Conservation (phyloP, 306 rosid species). For the Coriaria nepalensis region DNA sequence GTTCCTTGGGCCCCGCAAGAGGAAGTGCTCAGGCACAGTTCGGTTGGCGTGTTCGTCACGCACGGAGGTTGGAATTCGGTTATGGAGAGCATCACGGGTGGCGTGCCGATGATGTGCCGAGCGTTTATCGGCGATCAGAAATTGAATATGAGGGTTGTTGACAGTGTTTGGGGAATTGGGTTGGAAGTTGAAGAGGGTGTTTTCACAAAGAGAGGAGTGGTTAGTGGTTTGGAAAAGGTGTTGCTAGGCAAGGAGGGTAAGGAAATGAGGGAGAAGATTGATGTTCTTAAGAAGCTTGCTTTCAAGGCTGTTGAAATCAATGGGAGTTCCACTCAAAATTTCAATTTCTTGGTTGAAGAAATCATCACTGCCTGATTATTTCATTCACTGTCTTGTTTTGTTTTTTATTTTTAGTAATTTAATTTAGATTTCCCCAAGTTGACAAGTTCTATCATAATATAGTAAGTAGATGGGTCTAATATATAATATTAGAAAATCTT, state of each 20-base stretch:
- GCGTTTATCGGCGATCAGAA: constrained; percentile 51
- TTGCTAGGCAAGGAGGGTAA: constrained; percentile 24
- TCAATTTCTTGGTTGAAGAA: constrained; percentile 19
- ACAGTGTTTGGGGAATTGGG: constrained; percentile 36
- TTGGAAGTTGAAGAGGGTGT: constrained; percentile 28
- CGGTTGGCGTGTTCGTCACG: constrained; percentile 37
- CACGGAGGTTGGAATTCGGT: constrained; percentile 67
- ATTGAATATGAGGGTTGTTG: constrained; percentile 27
- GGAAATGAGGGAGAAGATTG: constrained; percentile 25
- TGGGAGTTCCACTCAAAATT: constrained; percentile 36
- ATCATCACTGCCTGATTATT: not conserved
- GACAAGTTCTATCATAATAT: no score
- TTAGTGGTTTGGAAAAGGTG: constrained; percentile 15
- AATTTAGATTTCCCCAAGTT: no score
- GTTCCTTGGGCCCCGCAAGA: constrained; percentile 56
- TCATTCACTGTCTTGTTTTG: no score
- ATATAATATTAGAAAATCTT: no score
- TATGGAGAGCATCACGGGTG: constrained; percentile 42
- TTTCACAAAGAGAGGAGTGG: constrained; percentile 19
- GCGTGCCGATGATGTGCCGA: constrained; percentile 56
- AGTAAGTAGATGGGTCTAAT: no score
- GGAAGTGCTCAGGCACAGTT: constrained; percentile 25
- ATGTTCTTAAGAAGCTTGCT: constrained; percentile 15
- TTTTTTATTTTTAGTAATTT: no score
- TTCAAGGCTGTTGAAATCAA: constrained; percentile 12